A percentile compares a stretch with the other conserved stretches of the same genome.
These are phyloP conservation scores for Sclerotinia subarctica DNA, from an alignment of 2,329 filamentous ascomycete genomes.

Conservation along the genomic window DNA sequence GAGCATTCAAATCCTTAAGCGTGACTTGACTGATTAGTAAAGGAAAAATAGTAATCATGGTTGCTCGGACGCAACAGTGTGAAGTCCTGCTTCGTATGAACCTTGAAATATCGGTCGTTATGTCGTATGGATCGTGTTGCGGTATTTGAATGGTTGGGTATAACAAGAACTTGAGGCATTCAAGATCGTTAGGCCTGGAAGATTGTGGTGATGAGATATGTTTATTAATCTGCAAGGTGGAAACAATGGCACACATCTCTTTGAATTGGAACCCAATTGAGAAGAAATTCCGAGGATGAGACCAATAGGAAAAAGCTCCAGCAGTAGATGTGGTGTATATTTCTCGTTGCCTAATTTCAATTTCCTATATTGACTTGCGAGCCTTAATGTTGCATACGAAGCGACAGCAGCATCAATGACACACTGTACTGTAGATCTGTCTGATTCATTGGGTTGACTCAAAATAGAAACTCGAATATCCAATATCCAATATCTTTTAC, in stretches of 20 bases:
- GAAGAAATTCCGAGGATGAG: not conserved
- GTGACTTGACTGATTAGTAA: no score
- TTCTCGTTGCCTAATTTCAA: slow-evolving; percentile 2
- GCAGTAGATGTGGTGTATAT: not conserved
- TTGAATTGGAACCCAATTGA: not conserved
- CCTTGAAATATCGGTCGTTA: not conserved
- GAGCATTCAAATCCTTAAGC: not conserved
- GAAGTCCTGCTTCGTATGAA: not conserved
- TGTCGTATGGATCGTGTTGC: not conserved
- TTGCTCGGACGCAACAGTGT: not conserved
- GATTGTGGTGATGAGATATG: not conserved
- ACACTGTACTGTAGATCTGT: no score
- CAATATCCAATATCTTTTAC: not conserved
- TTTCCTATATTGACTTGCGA: slow-evolving; percentile 1
- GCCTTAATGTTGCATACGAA: not conserved
- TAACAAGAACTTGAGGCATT: not conserved
- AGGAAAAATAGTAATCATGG: not conserved
- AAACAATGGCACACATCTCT: not conserved
- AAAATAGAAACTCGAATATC: not conserved
- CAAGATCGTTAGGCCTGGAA: not conserved
- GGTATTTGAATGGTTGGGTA: not conserved
- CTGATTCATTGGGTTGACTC: not conserved
- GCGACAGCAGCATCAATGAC: not conserved
- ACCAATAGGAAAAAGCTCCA: not conserved
- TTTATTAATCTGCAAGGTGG: not conserved